Conservation (phyloP, 202 grass and related monocot genomes). For the Carex sylvatica region DNA sequence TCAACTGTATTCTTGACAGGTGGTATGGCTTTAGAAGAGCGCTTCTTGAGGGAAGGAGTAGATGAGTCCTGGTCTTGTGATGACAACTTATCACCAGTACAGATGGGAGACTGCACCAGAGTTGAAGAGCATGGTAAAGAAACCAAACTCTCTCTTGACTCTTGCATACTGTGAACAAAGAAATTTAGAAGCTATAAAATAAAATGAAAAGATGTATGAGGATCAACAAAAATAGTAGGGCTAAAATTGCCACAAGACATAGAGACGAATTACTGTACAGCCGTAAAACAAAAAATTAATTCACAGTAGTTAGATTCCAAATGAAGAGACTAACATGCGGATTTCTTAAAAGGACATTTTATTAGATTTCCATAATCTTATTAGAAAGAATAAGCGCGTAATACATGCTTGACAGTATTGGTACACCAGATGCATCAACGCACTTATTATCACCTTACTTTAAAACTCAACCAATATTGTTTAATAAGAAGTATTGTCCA, state of each 20-base stretch:
- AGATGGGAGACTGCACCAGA: background rate
- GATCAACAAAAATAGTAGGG: background rate
- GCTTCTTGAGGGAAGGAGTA: background rate
- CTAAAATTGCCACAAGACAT: background rate
- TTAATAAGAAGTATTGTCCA: background rate
- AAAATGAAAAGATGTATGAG: background rate
- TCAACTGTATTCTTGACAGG: background rate
- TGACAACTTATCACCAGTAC: conserved; percentile 8
- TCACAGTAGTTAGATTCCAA: background rate
- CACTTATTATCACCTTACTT: background rate
- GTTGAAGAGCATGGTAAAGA: background rate
- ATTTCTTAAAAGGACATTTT: conserved; percentile 1
- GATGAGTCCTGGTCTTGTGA: background rate
- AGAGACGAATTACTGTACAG: background rate
- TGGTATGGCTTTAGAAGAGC: background rate
- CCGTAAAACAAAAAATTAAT: background rate
- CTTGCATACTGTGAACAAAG: conserved; percentile 8
- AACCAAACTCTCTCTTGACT: conserved; percentile 5
- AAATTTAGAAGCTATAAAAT: background rate
- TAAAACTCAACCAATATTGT: background rate
- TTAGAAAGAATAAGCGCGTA: background rate
- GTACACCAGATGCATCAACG: background rate
- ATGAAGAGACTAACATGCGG: background rate
- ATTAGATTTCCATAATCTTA: background rate
- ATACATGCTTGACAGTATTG: background rate